A percentile compares a stretch with the other conserved stretches of the same genome.
Conservation (phyloP, 345 rosid genomes). For the Aethionema arabicum region DNA sequence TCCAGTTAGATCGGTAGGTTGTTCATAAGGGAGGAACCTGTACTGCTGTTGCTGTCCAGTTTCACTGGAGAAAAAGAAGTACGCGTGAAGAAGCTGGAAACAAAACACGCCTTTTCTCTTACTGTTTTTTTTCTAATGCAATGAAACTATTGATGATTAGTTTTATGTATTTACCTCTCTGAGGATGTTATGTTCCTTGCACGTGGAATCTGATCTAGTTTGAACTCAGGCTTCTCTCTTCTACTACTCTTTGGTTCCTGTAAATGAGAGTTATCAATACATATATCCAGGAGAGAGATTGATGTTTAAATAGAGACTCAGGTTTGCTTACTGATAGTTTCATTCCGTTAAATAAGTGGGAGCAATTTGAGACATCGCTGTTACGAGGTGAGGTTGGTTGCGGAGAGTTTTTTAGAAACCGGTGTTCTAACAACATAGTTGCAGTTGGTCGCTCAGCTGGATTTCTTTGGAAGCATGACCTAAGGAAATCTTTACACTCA, state of each 20-base stretch:
- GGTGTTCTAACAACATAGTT: slow-evolving; percentile 68
- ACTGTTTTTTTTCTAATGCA: not conserved
- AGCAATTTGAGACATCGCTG: slow-evolving; percentile 40
- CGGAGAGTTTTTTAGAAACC: slow-evolving; percentile 51
- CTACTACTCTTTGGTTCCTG: slow-evolving; percentile 56
- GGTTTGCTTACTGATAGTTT: slow-evolving; percentile 49
- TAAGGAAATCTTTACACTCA: slow-evolving; percentile 87
- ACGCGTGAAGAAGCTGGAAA: slow-evolving; percentile 47
- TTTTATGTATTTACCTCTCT: slow-evolving; percentile 47
- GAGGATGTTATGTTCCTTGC: slow-evolving; percentile 37
- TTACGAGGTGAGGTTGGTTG: slow-evolving; percentile 37
- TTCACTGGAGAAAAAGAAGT: slow-evolving; percentile 63
- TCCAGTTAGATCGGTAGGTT: slow-evolving; percentile 40
- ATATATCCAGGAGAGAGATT: slow-evolving; percentile 2
- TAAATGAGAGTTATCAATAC: slow-evolving; percentile 3
- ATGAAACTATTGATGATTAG: not conserved
- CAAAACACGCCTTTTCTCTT: slow-evolving; percentile 25
- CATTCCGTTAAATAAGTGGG: slow-evolving; percentile 41
- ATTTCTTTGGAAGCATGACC: slow-evolving; percentile 73
- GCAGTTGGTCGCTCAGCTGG: slow-evolving; percentile 91
- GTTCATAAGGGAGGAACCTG: not conserved
- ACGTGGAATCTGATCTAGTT: slow-evolving; percentile 43
- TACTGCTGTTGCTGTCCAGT: slow-evolving; percentile 37
- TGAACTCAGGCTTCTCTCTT: slow-evolving; percentile 41
- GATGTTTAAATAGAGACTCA: not conserved